Percentiles rank a stretch among this genome's conserved stretches.
phyloP scores from a whole-genome alignment of 306 rosid genomes.

The Calophaca sinica region DNA sequence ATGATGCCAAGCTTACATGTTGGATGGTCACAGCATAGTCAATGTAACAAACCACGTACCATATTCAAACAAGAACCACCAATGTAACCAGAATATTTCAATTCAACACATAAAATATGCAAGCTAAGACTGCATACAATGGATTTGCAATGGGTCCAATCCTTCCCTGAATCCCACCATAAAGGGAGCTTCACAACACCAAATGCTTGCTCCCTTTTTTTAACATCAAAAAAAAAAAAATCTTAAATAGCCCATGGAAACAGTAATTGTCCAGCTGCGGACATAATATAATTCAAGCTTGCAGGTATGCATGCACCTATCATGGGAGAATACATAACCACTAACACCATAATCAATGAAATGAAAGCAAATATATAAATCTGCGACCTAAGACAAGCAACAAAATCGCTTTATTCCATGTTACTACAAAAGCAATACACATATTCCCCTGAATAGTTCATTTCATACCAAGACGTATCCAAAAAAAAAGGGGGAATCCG shows the following conservation, averaged over 20 bases:
- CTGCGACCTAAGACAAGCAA: not conserved
- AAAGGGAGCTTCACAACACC: not conserved
- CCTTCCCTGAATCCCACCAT: not conserved
- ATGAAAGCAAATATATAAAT: not conserved
- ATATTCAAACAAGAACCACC: not conserved
- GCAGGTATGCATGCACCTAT: not conserved
- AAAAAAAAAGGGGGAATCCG: not conserved
- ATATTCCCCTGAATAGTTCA: not conserved
- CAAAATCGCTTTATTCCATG: not conserved
- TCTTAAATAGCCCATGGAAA: not conserved
- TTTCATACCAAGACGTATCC: not conserved
- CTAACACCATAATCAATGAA: not conserved
- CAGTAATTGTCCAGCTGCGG: not conserved
- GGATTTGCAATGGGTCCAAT: not conserved
- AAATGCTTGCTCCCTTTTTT: not conserved
- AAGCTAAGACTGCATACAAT: no score
- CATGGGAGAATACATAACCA: not conserved
- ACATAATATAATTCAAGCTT: not conserved
- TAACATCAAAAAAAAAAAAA: not conserved
- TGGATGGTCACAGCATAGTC: not conserved
- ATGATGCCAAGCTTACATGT: not conserved
- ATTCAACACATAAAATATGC: no score
- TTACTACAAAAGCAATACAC: not conserved
- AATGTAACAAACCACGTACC: not conserved
- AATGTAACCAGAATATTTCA: no score